Percentiles rank a stretch among this genome's conserved stretches.
phyloP scores from a whole-genome alignment of 2,329 filamentous ascomycete genomes.

The Talaromyces albobiverticillius region DNA sequence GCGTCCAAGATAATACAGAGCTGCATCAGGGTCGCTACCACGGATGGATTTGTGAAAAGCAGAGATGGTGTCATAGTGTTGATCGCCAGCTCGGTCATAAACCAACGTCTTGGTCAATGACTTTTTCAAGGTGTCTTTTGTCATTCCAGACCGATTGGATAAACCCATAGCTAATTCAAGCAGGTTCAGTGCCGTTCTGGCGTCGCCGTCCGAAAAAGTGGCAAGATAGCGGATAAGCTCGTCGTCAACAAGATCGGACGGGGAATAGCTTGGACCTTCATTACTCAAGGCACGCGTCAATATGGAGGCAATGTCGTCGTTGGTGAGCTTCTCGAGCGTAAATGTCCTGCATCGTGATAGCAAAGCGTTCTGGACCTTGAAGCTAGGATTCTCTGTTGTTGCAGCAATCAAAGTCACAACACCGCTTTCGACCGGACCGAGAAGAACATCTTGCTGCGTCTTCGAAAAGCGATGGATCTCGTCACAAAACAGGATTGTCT shows the following conservation, averaged over 20 bases:
- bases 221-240: slow-evolving; percentile 79
- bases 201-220: slow-evolving; percentile 86
- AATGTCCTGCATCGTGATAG: slow-evolving; percentile 89
- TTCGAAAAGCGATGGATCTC: slow-evolving; percentile 93
- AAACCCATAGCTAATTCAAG: slow-evolving; percentile 85
- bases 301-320: slow-evolving; percentile 70
- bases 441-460: slow-evolving; percentile 89
- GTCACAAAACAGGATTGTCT: slow-evolving; percentile 96
- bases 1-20: slow-evolving; percentile 89
- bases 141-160: slow-evolving; percentile 62
- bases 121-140: slow-evolving; percentile 73
- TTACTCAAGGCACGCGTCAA: slow-evolving; percentile 69
- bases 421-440: slow-evolving; percentile 87
- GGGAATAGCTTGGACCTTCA: slow-evolving; percentile 54
- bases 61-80: slow-evolving; percentile 96
- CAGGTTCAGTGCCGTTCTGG: slow-evolving; percentile 86
- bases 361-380: slow-evolving; percentile 84
- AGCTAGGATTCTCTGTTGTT: slow-evolving; percentile 95
- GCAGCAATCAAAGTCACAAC: slow-evolving; percentile 90
- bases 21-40: slow-evolving; percentile 79
- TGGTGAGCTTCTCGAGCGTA: slow-evolving; percentile 71
- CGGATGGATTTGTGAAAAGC: slow-evolving; percentile 96
- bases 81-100: slow-evolving; percentile 91
- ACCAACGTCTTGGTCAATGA: slow-evolving; percentile 88
- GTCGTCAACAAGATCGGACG: slow-evolving; percentile 63